Base-by-base conservation (phyloP, 805 yeast species). In the Blastobotrys parvus region DNA sequence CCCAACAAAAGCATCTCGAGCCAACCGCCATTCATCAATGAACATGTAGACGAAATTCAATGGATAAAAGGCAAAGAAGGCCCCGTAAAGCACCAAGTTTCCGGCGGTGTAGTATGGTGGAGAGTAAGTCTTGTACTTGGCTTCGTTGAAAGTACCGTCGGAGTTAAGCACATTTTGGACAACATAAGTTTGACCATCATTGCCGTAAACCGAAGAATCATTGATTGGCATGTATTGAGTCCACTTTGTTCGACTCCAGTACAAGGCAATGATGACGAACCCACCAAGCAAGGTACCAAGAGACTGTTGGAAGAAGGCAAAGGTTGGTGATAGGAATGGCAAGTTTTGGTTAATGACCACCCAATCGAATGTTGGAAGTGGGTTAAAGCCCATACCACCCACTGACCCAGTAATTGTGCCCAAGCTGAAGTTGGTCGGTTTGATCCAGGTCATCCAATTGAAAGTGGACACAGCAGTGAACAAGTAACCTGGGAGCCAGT, bases 331-430 rank as follows among this genome's bases (percentile, higher is more conserved):
- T 15, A 23, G n/a, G 4, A 29, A 16, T 29, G 32, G 16, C 13
- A 13, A 16, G 32, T 29, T 13, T 19, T 25, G 13, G 11, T 16
- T 22, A 5, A 29, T n/a, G 7, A 35, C 39, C 7, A 20, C 21
- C 69, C 68, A 63, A 47, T 70, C 75, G 47, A 69, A 69, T 1
- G 71, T 58, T 19, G 74, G 57, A 19, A 66, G 49, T 11, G 75
- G 75, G 47, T 69, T 70, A 36, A 70, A 41, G 0, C 73, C 72
- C 43, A 70, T 51, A 5, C 63, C 61, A 15, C 27, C 20, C 82
- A 82, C 48, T 73, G 74, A 70, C 29, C 89, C 89, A 42, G 80
- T 78, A 34, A 81, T 62, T 39, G 78, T 76, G 50, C 78, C 79
- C 3, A 75, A 71, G 35, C 71, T 65, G 45, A 76, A 74, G 54